A percentile compares a stretch with the other conserved stretches of the same genome.
Conservation (phyloP, 2,329 filamentous ascomycete species). For the Knoxdaviesia capensis region DNA sequence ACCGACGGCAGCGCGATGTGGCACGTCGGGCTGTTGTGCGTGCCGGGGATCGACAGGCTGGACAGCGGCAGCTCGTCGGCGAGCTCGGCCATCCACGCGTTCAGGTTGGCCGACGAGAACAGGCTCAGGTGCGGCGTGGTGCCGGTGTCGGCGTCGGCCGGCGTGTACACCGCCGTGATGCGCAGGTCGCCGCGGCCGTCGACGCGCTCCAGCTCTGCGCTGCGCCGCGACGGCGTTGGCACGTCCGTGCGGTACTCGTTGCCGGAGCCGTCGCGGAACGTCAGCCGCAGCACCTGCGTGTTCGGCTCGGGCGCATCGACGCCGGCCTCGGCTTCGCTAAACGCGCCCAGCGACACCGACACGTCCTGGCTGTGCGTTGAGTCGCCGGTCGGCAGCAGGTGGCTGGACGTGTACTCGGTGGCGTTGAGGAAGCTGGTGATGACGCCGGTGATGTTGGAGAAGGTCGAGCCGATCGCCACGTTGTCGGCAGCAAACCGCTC, state of each 20-base stretch:
- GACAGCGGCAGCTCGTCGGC: constrained; percentile 53
- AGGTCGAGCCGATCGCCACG: constrained; percentile 19
- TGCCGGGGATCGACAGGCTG: constrained; percentile 76
- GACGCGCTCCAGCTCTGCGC: constrained; percentile 38
- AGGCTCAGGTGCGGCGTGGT: constrained; percentile 29
- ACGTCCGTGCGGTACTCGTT: constrained; percentile 54
- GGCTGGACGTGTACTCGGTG: constrained; percentile 13
- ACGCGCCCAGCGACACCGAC: constrained; percentile 44
- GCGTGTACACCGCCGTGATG: constrained; percentile 48
- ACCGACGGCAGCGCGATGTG: constrained; percentile 77
- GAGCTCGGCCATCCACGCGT: constrained; percentile 66
- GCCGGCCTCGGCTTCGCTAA: constrained; percentile 36
- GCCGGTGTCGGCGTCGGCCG: constrained; percentile 17
- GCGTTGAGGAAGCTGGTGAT: constrained; percentile 24
- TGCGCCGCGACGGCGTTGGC: constrained; percentile 39
- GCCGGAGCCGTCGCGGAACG: constrained; percentile 36
- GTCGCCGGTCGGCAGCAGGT: constrained; percentile 27
- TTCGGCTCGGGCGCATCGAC: constrained; percentile 39
- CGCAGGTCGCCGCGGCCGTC: constrained; percentile 28
- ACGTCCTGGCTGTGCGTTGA: constrained; percentile 39
- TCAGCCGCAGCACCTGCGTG: constrained; percentile 52
- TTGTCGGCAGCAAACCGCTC: constrained; percentile 47
- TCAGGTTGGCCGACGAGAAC: constrained; percentile 48
- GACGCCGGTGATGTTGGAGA: constrained; percentile 22
- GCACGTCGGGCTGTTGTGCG: constrained; percentile 82